Evolutionary conservation across 2,329 filamentous ascomycete species (phyloP).

Genomic region (Colletotrichum lupini): DNA sequence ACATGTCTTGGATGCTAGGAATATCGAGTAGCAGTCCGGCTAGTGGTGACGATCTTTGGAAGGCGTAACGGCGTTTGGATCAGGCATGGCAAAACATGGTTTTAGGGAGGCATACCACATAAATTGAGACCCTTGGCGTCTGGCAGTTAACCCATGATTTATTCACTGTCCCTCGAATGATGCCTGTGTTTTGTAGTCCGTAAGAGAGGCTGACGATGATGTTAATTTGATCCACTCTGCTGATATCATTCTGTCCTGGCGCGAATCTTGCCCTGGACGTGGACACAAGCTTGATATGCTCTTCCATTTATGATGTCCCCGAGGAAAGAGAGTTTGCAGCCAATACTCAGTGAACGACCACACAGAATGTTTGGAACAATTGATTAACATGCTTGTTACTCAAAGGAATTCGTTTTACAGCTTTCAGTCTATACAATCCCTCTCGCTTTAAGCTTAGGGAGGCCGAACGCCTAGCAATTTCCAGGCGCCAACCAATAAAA

Average conservation of each 20-base stretch:
- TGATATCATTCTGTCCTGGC: too few relatives aligned
- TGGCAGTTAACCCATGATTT: neutral
- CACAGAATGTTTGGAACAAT: neutral
- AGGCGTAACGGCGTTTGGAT: constrained; percentile 38
- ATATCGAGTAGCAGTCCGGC: constrained; percentile 54
- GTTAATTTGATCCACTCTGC: too few relatives aligned
- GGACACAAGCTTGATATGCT: too few relatives aligned
- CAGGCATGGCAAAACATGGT: constrained; percentile 28
- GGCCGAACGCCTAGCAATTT: constrained; percentile 23
- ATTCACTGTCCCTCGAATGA: neutral
- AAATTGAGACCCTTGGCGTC: constrained; percentile 7
- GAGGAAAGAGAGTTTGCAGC: too few relatives aligned
- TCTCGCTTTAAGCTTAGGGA: constrained; percentile 13
- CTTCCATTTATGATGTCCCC: too few relatives aligned
- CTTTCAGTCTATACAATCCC: constrained; percentile 35
- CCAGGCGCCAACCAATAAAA: constrained; percentile 31
- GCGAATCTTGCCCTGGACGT: too few relatives aligned
- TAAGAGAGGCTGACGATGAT: too few relatives aligned
- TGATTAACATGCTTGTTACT: constrained; percentile 32
- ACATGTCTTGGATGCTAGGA: constrained; percentile 65
- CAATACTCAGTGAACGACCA: too few relatives aligned
- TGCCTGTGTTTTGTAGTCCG: neutral
- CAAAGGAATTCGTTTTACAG: constrained; percentile 35
- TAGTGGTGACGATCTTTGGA: constrained; percentile 40
- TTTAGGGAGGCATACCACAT: constrained; percentile 29